These are phyloP conservation scores for Botrytis aclada DNA, from an alignment of 2,329 filamentous ascomycete species.

Conservation along the genomic window DNA sequence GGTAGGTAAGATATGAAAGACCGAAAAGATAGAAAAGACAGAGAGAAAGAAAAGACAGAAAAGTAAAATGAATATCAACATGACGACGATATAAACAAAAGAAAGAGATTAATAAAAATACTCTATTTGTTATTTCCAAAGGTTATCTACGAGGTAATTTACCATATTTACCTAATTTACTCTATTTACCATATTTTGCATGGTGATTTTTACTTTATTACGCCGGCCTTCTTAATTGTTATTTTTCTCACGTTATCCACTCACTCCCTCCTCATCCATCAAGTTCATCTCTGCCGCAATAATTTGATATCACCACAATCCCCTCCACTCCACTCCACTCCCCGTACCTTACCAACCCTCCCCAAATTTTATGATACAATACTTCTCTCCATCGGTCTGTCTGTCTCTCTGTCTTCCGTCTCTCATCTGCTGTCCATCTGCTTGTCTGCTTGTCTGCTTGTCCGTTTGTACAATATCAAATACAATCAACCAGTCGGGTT, in stretches of 20 bases:
- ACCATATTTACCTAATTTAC: not conserved
- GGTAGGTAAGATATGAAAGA: not conserved
- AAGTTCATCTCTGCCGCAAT: not conserved
- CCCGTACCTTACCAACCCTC: not conserved
- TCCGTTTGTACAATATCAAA: not conserved
- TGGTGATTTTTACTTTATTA: not conserved
- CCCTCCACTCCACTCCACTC: not conserved
- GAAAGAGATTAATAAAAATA: not conserved
- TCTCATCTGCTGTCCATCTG: not conserved
- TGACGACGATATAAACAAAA: not conserved
- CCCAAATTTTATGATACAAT: not conserved
- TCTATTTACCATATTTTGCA: not conserved
- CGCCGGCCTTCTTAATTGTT: conserved; percentile 2
- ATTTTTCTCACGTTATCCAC: not conserved
- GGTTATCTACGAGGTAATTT: not conserved
- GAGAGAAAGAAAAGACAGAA: not conserved
- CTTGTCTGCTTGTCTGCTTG: not conserved
- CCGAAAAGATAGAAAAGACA: not conserved
- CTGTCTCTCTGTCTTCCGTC: not conserved
- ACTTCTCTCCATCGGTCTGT: not conserved
- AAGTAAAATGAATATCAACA: not conserved
- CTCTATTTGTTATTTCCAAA: not conserved
- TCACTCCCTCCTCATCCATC: not conserved
- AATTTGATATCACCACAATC: not conserved
- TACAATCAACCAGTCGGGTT: conserved; percentile 4